Evolutionary conservation across 1,139 yeast genomes (phyloP).

Genomic region (Scheffersomyces illinoinensis): DNA sequence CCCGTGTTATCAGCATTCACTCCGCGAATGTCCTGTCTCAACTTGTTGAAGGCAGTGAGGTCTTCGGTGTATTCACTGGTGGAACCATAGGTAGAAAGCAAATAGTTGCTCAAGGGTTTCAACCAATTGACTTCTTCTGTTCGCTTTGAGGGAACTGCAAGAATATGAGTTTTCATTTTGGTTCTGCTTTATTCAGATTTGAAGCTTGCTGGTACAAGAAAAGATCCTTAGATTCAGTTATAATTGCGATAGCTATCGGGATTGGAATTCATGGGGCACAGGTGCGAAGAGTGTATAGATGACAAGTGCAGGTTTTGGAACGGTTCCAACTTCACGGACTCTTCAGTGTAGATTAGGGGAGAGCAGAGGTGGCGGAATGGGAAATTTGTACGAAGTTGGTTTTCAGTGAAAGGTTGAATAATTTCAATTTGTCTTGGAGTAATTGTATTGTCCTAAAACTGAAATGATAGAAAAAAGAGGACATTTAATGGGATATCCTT

Average conservation of each 20-base stretch:
- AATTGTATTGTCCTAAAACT: too few species aligned
- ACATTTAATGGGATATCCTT: too few species aligned
- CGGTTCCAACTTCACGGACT: background rate
- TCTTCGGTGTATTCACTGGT: slow-evolving; percentile 60
- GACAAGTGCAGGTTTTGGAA: background rate
- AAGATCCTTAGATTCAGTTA: background rate
- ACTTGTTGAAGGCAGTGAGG: slow-evolving; percentile 52
- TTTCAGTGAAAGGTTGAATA: too few species aligned
- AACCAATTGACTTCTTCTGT: slow-evolving; percentile 69
- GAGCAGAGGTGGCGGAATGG: background rate
- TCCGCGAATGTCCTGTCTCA: slow-evolving; percentile 65
- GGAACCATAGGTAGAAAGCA: slow-evolving; percentile 64
- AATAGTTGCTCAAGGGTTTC: slow-evolving; percentile 58
- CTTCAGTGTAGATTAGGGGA: too few species aligned
- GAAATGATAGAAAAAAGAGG: too few species aligned
- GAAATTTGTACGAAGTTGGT: too few species aligned
- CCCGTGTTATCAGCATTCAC: slow-evolving; percentile 53
- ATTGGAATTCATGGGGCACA: background rate
- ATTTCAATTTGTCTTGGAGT: too few species aligned
- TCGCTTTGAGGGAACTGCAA: slow-evolving; percentile 48
- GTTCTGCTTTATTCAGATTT: background rate
- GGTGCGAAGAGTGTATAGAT: background rate
- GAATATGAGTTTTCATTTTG: slow-evolving; percentile 37
- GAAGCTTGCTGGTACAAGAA: background rate
- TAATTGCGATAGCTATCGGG: background rate